Evolutionary conservation across 164 flowering plant species (phyloP).

Genomic region (Hamamelis virginiana): DNA sequence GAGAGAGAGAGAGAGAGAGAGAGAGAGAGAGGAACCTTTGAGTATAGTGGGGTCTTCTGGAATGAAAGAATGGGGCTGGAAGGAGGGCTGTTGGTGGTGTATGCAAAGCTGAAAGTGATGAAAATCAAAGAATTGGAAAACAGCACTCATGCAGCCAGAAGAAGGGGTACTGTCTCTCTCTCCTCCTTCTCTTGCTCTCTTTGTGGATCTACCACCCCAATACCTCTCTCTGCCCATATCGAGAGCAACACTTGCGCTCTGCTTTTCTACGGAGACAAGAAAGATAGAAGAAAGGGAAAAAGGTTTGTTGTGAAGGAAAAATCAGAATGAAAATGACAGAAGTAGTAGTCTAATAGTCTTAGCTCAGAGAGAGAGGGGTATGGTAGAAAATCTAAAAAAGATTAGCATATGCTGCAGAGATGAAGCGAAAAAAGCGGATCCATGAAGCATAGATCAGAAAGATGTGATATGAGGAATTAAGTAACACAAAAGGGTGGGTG

Average conservation of each 20-base stretch:
- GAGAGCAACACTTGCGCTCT: neutral
- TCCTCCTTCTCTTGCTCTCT: slow-evolving; percentile 13
- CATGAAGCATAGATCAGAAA: slow-evolving; percentile 20
- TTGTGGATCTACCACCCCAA: slow-evolving; percentile 26
- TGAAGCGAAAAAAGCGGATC: slow-evolving; percentile 48
- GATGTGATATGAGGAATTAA: slow-evolving; percentile 5
- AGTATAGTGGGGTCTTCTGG: slow-evolving; percentile 26
- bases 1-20: slow-evolving; percentile 9
- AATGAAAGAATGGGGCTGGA: slow-evolving; percentile 21
- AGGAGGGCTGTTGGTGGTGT: slow-evolving; percentile 19
- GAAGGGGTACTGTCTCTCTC: slow-evolving; percentile 17
- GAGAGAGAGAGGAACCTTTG: slow-evolving; percentile 34
- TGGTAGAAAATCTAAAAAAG: too few relatives aligned
- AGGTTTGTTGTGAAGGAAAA: neutral
- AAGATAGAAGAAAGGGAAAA: neutral
- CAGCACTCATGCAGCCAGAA: slow-evolving; percentile 69
- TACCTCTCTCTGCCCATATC: slow-evolving; percentile 53
- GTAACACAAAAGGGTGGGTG: slow-evolving; percentile 10
- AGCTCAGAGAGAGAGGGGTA: neutral
- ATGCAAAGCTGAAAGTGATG: slow-evolving; percentile 42
- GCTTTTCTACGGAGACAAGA: slow-evolving; percentile 1
- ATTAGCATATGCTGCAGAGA: neutral
- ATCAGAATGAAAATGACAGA: slow-evolving; percentile 18
- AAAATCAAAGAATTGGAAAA: slow-evolving; percentile 68
- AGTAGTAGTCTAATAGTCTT: neutral